Evolutionary conservation across 192 early-diverging fungal species (phyloP).

Genomic region (Umbelopsis sp.): DNA sequence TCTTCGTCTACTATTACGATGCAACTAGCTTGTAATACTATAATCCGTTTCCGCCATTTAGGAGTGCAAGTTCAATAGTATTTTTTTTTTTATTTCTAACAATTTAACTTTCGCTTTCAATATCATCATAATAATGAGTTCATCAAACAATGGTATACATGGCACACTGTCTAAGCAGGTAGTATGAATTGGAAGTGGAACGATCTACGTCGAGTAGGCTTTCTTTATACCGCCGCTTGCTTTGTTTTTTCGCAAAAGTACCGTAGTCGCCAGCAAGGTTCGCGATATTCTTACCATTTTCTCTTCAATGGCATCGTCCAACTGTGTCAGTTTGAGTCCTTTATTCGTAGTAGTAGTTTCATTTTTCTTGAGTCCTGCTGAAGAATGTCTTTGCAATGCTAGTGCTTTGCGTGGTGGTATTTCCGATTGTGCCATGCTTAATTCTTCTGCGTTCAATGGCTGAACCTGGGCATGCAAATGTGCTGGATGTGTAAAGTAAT

Average conservation of each 20-base stretch:
- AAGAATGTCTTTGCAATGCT: constrained; percentile 8
- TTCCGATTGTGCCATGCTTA: constrained; percentile 6
- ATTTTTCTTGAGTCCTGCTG: neutral
- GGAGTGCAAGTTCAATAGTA: too few relatives aligned
- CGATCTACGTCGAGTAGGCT: neutral
- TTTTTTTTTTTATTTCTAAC: neutral
- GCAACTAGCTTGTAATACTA: too few relatives aligned
- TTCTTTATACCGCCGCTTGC: constrained; percentile 2
- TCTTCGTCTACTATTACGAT: too few relatives aligned
- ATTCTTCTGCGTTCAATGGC: constrained; percentile 6
- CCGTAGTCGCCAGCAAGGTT: constrained; percentile 5
- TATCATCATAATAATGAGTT: neutral
- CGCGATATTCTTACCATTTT: constrained; percentile 12
- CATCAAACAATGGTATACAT: neutral
- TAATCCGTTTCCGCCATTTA: too few relatives aligned
- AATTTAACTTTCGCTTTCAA: neutral
- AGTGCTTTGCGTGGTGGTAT: constrained; percentile 16
- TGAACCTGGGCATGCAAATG: constrained; percentile 10
- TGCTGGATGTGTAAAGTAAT: constrained; percentile 13
- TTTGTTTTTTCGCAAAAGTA: constrained; percentile 5
- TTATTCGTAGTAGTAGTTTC: constrained; percentile 1
- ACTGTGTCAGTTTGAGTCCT: neutral
- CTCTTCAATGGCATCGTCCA: constrained; percentile 15
- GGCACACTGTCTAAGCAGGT: too few relatives aligned
- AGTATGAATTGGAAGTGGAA: neutral